Base-by-base conservation (phyloP, 352 stramenopile genomes). In the Phytophthora kernoviae region DNA sequence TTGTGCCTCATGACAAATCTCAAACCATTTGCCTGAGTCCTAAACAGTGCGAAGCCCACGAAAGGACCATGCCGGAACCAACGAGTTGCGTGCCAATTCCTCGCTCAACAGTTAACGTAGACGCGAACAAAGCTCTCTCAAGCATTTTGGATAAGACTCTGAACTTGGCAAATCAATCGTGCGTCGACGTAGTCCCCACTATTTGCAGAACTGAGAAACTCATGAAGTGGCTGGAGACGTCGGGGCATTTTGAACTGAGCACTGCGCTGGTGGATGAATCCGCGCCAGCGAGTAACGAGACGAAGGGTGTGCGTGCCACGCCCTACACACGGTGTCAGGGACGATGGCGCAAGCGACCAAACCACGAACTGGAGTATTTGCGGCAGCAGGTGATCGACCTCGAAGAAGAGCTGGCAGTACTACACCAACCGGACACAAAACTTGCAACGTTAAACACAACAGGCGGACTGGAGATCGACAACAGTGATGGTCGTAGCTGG, bases 351-450 rank as follows among this genome's bases (percentile, higher is more conserved):
- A 71, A 71, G 34, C 46, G 51, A 9, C 63, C 51, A 26, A 71
- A 67, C 17, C 50, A 71, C 41, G 57, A 71, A 40, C 50, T 71
- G 15, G 63, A 71, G 39, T 71, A 71, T 34, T 58, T 71, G 21
- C 50, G 57, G 11, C 45, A 47, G 37, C 30, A 58, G 27, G 62
- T 71, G 18, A 9, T 27, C 5, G 42, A 59, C 50, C 57, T 71
- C 5, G 48, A 71, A 46, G 48, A 52, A 27, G 40, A 71, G 46
- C 45, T 71, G 32, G 32, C 21, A 48, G 50, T 58, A 17, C 44
- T 70, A 26, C 46, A 27, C 12, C 46, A 64, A 52, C 40, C 56
- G 7, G 55, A 57, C 20, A 30, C 6, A 9, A 15, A 24, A 14
- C 18, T 12, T 0, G n/a, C n/a, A n/a, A n/a, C n/a, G n/a, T n/a